Percentiles rank a stretch among this genome's conserved stretches.
These are phyloP conservation scores for Citropsis articulata DNA, from an alignment of 345 rosid genomes.

Conservation along the genomic window DNA sequence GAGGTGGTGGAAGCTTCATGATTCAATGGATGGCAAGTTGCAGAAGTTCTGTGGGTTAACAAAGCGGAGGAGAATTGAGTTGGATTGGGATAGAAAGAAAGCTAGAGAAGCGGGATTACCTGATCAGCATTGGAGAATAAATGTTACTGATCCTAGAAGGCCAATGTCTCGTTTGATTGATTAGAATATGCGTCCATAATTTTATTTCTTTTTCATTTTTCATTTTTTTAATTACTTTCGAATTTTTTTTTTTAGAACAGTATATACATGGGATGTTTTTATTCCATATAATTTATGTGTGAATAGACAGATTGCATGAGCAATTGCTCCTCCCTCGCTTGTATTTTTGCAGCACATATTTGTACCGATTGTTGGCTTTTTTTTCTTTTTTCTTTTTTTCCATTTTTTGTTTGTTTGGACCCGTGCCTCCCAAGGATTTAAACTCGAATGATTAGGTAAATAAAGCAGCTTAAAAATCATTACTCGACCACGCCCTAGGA, in stretches of 20 bases:
- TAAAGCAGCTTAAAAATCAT: too few species aligned
- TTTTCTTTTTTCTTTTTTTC: neutral
- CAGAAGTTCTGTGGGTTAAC: slow-evolving; percentile 71
- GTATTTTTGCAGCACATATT: neutral
- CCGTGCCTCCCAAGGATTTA: too few species aligned
- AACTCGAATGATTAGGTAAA: too few species aligned
- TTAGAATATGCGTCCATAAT: slow-evolving; percentile 11
- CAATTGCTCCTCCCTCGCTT: neutral
- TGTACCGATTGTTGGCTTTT: neutral
- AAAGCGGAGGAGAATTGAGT: slow-evolving; percentile 53
- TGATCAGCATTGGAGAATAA: slow-evolving; percentile 73
- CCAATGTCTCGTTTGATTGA: slow-evolving; percentile 41
- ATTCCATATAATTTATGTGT: slow-evolving; percentile 29
- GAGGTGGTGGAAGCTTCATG: slow-evolving; percentile 88
- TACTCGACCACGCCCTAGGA: too few species aligned
- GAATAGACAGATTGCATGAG: slow-evolving; percentile 2
- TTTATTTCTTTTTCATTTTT: too few species aligned
- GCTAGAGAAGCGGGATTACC: slow-evolving; percentile 44
- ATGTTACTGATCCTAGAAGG: slow-evolving; percentile 74
- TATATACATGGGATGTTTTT: neutral
- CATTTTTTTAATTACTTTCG: too few species aligned
- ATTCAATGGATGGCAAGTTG: slow-evolving; percentile 56
- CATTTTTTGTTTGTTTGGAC: too few species aligned
- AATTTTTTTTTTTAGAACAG: neutral
- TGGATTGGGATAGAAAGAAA: slow-evolving; percentile 72